Conservation (phyloP, 768 basidiomycete species). For the Podaxis carcinomalis region DNA sequence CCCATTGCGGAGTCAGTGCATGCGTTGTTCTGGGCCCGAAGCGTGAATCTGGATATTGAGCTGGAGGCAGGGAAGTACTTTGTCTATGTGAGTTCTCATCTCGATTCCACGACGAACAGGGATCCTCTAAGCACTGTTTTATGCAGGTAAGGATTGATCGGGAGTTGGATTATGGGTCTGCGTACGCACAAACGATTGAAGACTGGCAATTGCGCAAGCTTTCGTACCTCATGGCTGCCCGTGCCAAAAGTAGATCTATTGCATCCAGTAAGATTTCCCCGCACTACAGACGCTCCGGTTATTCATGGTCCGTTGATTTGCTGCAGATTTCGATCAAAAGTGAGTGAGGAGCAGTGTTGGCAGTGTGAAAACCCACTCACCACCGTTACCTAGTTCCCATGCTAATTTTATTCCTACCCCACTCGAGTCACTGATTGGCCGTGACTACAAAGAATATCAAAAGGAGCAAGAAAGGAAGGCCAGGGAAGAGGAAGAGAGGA, state of each 20-base stretch:
- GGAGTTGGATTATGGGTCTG: neutral
- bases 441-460: conserved; percentile 30
- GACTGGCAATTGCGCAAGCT: conserved; percentile 36
- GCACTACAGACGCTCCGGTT: neutral
- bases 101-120: neutral
- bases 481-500: conserved; percentile 9
- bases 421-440: conserved; percentile 29
- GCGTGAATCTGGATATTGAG: conserved; percentile 37
- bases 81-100: conserved; percentile 31
- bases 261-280: conserved; percentile 34
- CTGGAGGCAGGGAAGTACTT: conserved; percentile 40
- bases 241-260: conserved; percentile 42
- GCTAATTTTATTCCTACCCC: conserved; percentile 29
- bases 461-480: conserved; percentile 20
- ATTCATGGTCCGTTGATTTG: neutral
- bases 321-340: conserved; percentile 31
- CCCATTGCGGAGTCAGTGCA: conserved; percentile 32
- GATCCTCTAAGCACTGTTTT: neutral
- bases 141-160: conserved; percentile 30
- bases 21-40: conserved; percentile 29
- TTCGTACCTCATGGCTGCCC: conserved; percentile 36
- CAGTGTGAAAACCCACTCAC: conserved; percentile 10
- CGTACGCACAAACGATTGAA: conserved; percentile 20
- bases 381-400: conserved; percentile 18
- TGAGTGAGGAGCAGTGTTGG: conserved; percentile 13